These are phyloP conservation scores for Alternaria postmessia DNA, from an alignment of 2,329 filamentous ascomycete species.

Conservation along the genomic window DNA sequence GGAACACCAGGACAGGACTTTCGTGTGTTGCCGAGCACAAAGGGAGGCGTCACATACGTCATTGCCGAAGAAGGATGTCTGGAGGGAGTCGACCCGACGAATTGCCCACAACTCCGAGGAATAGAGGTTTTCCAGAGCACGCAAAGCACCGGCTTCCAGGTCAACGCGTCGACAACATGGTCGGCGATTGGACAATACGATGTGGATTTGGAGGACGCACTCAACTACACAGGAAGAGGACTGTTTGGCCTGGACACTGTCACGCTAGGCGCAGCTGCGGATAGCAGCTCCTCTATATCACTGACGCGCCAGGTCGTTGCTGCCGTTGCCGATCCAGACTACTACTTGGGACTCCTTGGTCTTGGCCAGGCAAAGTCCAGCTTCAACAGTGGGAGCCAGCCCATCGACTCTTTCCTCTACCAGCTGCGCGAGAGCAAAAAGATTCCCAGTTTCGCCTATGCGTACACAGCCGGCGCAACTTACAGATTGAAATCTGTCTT, in stretches of 20 bases:
- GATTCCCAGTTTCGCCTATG: slow-evolving; percentile 48
- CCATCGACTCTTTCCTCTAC: slow-evolving; percentile 39
- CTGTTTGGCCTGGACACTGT: slow-evolving; percentile 47
- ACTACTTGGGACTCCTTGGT: slow-evolving; percentile 42
- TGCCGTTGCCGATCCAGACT: slow-evolving; percentile 40
- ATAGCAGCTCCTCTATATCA: slow-evolving; percentile 25
- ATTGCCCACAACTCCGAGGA: slow-evolving; percentile 43
- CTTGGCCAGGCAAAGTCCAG: slow-evolving; percentile 41
- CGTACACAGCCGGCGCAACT: slow-evolving; percentile 48
- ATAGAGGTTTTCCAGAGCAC: slow-evolving; percentile 40
- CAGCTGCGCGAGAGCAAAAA: slow-evolving; percentile 37
- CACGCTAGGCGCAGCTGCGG: slow-evolving; percentile 33
- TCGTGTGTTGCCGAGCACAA: slow-evolving; percentile 47
- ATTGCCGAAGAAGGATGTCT: slow-evolving; percentile 48
- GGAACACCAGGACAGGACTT: slow-evolving; percentile 52
- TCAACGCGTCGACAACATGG: slow-evolving; percentile 42
- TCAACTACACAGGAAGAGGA: slow-evolving; percentile 39
- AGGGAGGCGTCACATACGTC: slow-evolving; percentile 42
- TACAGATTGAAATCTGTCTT: slow-evolving; percentile 45
- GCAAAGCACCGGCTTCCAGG: slow-evolving; percentile 44
- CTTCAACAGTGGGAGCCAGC: slow-evolving; percentile 38
- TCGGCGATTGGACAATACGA: slow-evolving; percentile 45
- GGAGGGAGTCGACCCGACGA: slow-evolving; percentile 33
- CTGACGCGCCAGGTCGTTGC: slow-evolving; percentile 42
- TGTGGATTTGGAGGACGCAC: slow-evolving; percentile 38